phyloP scores from a whole-genome alignment of 1,284 basidiomycete genomes.

The Pterulicium gracile region DNA sequence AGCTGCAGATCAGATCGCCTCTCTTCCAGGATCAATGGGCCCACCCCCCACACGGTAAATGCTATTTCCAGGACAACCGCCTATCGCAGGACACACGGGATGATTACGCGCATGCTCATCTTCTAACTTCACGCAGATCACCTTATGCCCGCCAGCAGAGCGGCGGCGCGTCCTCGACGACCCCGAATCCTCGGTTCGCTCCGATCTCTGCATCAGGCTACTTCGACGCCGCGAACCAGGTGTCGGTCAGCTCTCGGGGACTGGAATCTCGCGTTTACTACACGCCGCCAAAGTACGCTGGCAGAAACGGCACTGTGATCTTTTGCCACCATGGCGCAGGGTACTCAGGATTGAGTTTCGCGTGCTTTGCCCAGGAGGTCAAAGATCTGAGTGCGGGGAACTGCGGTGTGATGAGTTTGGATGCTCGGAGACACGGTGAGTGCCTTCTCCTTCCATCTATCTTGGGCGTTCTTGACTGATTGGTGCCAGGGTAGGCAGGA shows the following conservation, averaged over 20 bases:
- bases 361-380: constrained; percentile 77
- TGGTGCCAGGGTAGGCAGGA: constrained; percentile 21
- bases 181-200: constrained; percentile 46
- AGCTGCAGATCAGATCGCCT: constrained; percentile 47
- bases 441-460: constrained; percentile 7
- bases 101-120: too few relatives aligned
- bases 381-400: constrained; percentile 51
- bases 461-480: constrained; percentile 2
- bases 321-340: constrained; percentile 95
- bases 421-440: constrained; percentile 86
- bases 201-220: constrained; percentile 69
- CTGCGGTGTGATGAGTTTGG: constrained; percentile 76
- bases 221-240: constrained; percentile 70
- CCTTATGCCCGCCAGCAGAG: constrained; percentile 11
- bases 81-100: too few relatives aligned
- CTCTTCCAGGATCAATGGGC: constrained; percentile 44
- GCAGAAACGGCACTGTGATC: constrained; percentile 50
- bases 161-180: constrained; percentile 16
- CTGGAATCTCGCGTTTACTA: constrained; percentile 74
- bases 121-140: constrained; percentile 13
- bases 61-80: constrained; percentile 17
- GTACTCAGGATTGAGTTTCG: constrained; percentile 83
- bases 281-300: constrained; percentile 39
- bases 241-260: constrained; percentile 47
- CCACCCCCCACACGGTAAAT: constrained; percentile 42